These are phyloP conservation scores for Fallopia convolvulus DNA, from an alignment of 148 eudicot genomes.

Conservation along the genomic window DNA sequence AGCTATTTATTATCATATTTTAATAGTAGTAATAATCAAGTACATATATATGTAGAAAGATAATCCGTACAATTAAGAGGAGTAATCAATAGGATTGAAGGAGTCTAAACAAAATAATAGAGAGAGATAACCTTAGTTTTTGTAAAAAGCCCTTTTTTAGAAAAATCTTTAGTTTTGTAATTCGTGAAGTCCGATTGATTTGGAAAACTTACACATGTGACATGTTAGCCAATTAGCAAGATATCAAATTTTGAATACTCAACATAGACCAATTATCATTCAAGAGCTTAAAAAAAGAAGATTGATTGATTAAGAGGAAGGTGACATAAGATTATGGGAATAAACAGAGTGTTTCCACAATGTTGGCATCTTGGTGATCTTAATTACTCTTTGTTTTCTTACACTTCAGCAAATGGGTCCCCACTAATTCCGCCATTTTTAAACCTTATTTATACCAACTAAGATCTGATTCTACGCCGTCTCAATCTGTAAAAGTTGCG, in stretches of 20 bases:
- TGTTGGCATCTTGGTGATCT: not conserved
- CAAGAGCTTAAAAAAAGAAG: not conserved
- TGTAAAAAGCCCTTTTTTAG: not conserved
- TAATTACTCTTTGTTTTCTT: not conserved
- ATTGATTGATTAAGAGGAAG: not conserved
- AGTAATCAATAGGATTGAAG: not conserved
- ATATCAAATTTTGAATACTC: not conserved
- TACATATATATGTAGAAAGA: not conserved
- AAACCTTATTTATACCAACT: not conserved
- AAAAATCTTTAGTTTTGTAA: not conserved
- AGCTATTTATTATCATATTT: not conserved
- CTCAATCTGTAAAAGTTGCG: not conserved
- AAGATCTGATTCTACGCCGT: not conserved
- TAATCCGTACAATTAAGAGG: not conserved
- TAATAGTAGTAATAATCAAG: not conserved
- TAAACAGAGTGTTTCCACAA: not conserved
- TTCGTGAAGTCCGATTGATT: not conserved
- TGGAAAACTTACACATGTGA: not conserved
- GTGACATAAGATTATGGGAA: constrained; percentile 9
- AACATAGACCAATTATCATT: not conserved
- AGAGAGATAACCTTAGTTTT: not conserved
- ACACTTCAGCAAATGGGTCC: not conserved
- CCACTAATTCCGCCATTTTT: not conserved
- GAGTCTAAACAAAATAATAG: not conserved
- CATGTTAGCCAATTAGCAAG: not conserved